Percentiles rank a stretch among this genome's conserved stretches.
phyloP scores from a whole-genome alignment of 352 stramenopile genomes.

The Pythium pectinolyticum region DNA sequence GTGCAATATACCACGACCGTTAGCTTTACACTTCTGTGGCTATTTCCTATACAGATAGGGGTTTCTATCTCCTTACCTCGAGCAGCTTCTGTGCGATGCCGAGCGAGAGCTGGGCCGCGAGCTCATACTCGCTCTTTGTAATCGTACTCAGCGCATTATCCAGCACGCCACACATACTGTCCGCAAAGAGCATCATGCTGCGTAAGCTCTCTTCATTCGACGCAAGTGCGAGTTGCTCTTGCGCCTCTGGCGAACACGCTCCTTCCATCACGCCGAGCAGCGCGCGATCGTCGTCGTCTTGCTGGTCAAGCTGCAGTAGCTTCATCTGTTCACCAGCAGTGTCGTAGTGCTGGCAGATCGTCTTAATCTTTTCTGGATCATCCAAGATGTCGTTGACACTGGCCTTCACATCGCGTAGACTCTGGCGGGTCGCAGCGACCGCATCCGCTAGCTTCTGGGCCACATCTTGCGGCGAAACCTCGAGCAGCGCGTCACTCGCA shows the following conservation, averaged over 20 bases:
- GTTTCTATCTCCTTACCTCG: conserved; percentile 25
- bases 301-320: conserved; percentile 39
- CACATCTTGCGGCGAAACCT: conserved; percentile 59
- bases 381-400: conserved; percentile 61
- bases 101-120: conserved; percentile 72
- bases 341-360: conserved; percentile 58
- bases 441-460: conserved; percentile 46
- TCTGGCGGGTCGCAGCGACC: conserved; percentile 60
- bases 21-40: too few species aligned
- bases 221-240: conserved; percentile 25
- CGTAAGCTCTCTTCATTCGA: conserved; percentile 70
- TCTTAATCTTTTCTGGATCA: conserved; percentile 61
- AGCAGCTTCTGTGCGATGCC: conserved; percentile 74
- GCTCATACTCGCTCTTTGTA: conserved; percentile 61
- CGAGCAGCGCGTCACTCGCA: conserved; percentile 47
- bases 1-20: background rate
- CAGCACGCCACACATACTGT: conserved; percentile 76
- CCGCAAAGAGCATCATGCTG: conserved; percentile 70
- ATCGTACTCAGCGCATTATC: conserved; percentile 75
- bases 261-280: conserved; percentile 9
- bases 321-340: conserved; percentile 42
- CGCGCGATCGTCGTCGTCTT: conserved; percentile 10
- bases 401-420: conserved; percentile 54
- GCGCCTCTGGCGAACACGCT: conserved; percentile 12
- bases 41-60: too few species aligned